Conservation (phyloP, 2,329 filamentous ascomycete genomes). For the Didymellaceae sp. region DNA sequence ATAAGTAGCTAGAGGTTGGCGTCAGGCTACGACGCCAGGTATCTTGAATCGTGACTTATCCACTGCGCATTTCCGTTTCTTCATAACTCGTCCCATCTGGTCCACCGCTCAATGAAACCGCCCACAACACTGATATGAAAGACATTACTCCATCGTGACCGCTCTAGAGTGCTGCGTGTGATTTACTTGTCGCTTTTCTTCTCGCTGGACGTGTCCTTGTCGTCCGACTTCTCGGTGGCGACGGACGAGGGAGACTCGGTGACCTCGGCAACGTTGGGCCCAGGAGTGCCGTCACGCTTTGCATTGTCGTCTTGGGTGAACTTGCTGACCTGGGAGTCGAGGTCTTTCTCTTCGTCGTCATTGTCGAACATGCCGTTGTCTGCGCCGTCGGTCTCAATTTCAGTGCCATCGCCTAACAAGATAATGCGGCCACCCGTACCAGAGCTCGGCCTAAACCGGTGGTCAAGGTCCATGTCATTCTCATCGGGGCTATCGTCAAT, state of each 20-base stretch:
- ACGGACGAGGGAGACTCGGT: conserved; percentile 48
- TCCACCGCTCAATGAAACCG: conserved; percentile 23
- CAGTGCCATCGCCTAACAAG: conserved; percentile 91
- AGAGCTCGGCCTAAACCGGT: conserved; percentile 72
- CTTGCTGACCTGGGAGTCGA: conserved; percentile 82
- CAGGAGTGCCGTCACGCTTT: conserved; percentile 19
- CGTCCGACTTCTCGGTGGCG: conserved; percentile 44
- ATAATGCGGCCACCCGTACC: conserved; percentile 77
- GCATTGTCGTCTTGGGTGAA: conserved; percentile 41
- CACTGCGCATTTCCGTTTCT: neutral
- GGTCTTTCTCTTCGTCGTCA: conserved; percentile 83
- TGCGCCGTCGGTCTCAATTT: conserved; percentile 85
- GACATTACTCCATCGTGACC: conserved; percentile 17
- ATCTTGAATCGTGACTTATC: conserved; percentile 32
- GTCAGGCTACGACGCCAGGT: conserved; percentile 44
- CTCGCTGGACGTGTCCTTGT: conserved; percentile 22
- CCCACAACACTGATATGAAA: conserved; percentile 26
- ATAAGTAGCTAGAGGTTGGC: conserved; percentile 32
- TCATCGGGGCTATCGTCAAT: conserved; percentile 61
- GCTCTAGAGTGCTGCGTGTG: neutral
- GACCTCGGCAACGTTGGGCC: conserved; percentile 27
- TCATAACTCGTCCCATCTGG: conserved; percentile 25
- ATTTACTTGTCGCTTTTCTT: conserved; percentile 17
- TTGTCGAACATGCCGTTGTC: conserved; percentile 95
- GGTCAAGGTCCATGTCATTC: conserved; percentile 77